Conservation (phyloP, 257 asterid species). For the Solanum sitiens region DNA sequence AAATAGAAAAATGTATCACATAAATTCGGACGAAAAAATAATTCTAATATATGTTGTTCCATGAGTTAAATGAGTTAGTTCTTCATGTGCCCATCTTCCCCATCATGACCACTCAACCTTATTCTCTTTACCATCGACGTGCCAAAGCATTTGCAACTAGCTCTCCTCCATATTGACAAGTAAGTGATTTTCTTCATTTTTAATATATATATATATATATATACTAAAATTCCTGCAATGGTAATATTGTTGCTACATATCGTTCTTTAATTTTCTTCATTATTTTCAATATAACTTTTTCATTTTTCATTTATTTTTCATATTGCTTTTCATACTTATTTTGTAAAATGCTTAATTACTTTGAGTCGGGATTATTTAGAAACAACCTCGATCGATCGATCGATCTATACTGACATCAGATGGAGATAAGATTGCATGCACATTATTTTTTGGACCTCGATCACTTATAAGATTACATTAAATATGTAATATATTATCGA, state of each 20-base stretch:
- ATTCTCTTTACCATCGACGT: neutral
- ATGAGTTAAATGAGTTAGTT: constrained; percentile 16
- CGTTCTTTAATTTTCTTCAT: neutral
- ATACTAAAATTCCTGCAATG: neutral
- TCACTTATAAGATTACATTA: neutral
- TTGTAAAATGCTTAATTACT: neutral
- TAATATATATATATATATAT: neutral
- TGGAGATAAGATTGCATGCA: neutral
- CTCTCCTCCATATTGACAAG: neutral
- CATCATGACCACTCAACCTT: constrained; percentile 32
- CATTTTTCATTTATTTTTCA: neutral
- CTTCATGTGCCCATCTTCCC: constrained; percentile 42
- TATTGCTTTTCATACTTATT: neutral
- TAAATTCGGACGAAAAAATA: neutral
- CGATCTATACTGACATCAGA: neutral
- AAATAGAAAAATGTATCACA: neutral
- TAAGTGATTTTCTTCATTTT: neutral
- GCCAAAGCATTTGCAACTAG: neutral
- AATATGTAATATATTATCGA: neutral
- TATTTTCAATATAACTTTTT: neutral
- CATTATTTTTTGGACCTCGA: neutral
- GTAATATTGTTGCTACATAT: neutral
- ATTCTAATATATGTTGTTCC: neutral
- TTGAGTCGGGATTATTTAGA: neutral
- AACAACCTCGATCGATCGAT: neutral